These are phyloP conservation scores for Boletellus deceptivus DNA, from an alignment of 1,284 basidiomycete genomes.

Conservation along the genomic window DNA sequence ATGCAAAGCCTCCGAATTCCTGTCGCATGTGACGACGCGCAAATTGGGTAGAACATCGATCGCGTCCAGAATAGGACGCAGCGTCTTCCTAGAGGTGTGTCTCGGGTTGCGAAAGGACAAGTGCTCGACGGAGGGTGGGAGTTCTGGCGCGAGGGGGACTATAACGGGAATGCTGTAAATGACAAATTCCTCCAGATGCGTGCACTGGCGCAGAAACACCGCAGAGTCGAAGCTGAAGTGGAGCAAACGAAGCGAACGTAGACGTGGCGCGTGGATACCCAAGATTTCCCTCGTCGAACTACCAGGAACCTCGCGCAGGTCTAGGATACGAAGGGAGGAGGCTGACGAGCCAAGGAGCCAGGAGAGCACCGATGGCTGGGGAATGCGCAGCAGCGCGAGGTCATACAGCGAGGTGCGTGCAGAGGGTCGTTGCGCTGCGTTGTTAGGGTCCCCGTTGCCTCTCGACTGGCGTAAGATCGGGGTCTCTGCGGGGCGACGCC, in stretches of 20 bases:
- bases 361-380: slow-evolving; percentile 27
- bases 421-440: slow-evolving; percentile 1
- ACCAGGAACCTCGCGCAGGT: slow-evolving; percentile 39
- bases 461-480: slow-evolving; percentile 2
- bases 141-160: slow-evolving; percentile 28
- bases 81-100: slow-evolving; percentile 21
- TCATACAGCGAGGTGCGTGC: slow-evolving; percentile 37
- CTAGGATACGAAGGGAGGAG: slow-evolving; percentile 39
- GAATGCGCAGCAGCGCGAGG: slow-evolving; percentile 39
- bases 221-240: slow-evolving; percentile 21
- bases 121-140: slow-evolving; percentile 42
- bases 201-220: slow-evolving; percentile 38
- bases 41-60: slow-evolving; percentile 37
- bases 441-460: neutral
- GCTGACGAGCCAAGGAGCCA: slow-evolving; percentile 42
- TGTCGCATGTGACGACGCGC: slow-evolving; percentile 39
- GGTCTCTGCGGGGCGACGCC: slow-evolving; percentile 13
- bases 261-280: slow-evolving; percentile 29
- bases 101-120: slow-evolving; percentile 37
- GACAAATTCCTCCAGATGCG: slow-evolving; percentile 41
- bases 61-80: slow-evolving; percentile 35
- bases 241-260: slow-evolving; percentile 39
- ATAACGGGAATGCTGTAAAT: slow-evolving; percentile 38
- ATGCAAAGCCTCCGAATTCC: slow-evolving; percentile 16
- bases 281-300: slow-evolving; percentile 27